These are phyloP conservation scores for Aegle marmelos DNA, from an alignment of 345 rosid genomes.

Conservation along the genomic window DNA sequence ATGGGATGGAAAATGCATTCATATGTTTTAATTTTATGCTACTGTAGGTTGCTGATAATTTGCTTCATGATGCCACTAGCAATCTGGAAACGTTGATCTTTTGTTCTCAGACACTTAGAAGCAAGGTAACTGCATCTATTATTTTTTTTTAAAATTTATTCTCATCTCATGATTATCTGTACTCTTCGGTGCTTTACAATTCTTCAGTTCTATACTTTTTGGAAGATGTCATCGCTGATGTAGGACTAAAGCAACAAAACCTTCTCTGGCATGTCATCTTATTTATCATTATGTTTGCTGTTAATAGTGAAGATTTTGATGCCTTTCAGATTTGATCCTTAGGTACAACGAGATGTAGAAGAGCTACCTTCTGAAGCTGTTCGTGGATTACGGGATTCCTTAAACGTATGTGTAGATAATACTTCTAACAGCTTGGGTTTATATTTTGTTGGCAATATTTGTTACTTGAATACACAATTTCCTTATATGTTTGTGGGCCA, in stretches of 20 bases:
- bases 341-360: conserved; percentile 99
- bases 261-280: conserved; percentile 1
- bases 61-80: conserved; percentile 96
- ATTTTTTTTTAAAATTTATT: not conserved
- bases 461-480: not conserved
- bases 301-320: conserved; percentile 1
- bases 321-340: conserved; percentile 20
- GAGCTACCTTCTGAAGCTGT: conserved; percentile 97
- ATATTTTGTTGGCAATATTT: not conserved
- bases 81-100: conserved; percentile 94
- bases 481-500: not conserved
- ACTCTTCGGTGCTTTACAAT: not conserved
- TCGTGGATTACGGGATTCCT: conserved; percentile 70
- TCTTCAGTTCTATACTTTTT: not conserved
- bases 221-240: not conserved
- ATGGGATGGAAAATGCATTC: not conserved
- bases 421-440: conserved; percentile 12
- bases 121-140: conserved; percentile 70
- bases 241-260: not conserved
- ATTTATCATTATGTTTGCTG: not conserved
- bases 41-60: conserved; percentile 90
- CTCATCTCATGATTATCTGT: not conserved
- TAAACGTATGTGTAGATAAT: conserved; percentile 43
- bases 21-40: conserved; percentile 9
- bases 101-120: conserved; percentile 99